These are phyloP conservation scores for Przewalskia tangutica DNA, from an alignment of 257 asterid species.

Conservation along the genomic window DNA sequence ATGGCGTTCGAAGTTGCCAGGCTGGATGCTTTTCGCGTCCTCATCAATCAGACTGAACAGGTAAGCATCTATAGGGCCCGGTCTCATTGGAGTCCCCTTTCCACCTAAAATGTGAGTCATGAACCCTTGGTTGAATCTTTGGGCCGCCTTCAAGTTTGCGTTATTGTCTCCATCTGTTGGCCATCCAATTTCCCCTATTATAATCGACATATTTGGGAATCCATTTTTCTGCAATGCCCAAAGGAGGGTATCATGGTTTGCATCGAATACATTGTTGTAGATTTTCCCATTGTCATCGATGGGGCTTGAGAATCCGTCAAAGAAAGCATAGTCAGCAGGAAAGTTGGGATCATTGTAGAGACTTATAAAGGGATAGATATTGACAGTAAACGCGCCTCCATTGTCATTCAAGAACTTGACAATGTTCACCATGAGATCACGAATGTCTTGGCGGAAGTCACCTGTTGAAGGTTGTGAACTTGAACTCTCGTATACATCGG, in stretches of 20 bases:
- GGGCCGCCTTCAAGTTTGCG: constrained; percentile 42
- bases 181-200: constrained; percentile 78
- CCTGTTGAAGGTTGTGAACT: constrained; percentile 52
- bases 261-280: constrained; percentile 62
- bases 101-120: constrained; percentile 32
- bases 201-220: constrained; percentile 37
- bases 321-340: constrained; percentile 69
- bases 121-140: constrained; percentile 65
- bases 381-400: constrained; percentile 57
- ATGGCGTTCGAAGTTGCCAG: constrained; percentile 75
- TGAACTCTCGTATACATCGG: constrained; percentile 60
- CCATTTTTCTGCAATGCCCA: constrained; percentile 61
- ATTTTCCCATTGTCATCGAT: constrained; percentile 45
- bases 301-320: constrained; percentile 47
- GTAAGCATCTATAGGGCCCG: constrained; percentile 58
- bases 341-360: constrained; percentile 58
- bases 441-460: constrained; percentile 50
- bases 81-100: constrained; percentile 64
- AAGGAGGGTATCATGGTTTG: constrained; percentile 58
- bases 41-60: constrained; percentile 65
- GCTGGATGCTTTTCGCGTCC: constrained; percentile 68
- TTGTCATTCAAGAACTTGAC: constrained; percentile 42
- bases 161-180: constrained; percentile 60
- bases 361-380: constrained; percentile 74
- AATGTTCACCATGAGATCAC: constrained; percentile 39